Evolutionary conservation across 2,329 filamentous ascomycete genomes (phyloP), one percentile per base, ranked within the genome.

Genomic region (Ophiostoma angusticollis): DNA sequence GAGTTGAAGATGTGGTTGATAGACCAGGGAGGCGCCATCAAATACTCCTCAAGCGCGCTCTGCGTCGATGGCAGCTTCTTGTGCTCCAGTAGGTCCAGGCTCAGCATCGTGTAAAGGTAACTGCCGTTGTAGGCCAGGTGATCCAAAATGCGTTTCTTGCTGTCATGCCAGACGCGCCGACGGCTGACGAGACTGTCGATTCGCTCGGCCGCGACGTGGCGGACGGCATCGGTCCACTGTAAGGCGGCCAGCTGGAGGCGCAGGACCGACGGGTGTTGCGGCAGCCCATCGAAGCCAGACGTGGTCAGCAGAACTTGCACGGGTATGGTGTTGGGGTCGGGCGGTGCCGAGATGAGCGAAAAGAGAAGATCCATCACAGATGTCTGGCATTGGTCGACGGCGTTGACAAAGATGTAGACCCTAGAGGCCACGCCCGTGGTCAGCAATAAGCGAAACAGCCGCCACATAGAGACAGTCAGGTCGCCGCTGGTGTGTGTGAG

Each of bases 51-150:
- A 30, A 42, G 16, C 4, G 30, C 40, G 5, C 12, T 21, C 9
- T 9, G 27, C 2, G 35, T 42, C 6, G 40, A 42, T 7, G 40
- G 35, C 3, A 42, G 28, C 17, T 12, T 39, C 18, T 22, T 39
- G 31, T 34, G 12, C 24, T 42, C 31, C 2, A 42, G 27, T 5
- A 38, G 11, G 27, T 35, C 31, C 11, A 42, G 35, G 13, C 25
- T 30, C 13, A 38, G 31, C 40, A 35, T 38, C 25, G 21, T 18
- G 16, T 31, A 14, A 16, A 42, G 25, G n/a, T 42, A 38, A 21
- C 22, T 35, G 23, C 16, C 30, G 25, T 21, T 19, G 22, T 6
- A 14, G 19, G 34, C 31, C 2, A 41, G 29, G n/a, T 31, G 36
- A 2, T 25, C 17, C 22, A 41, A 28, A 22, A 41, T 37, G 5